Base-by-base conservation (phyloP, 208 protist species). In the Trichomonas tenax region DNA sequence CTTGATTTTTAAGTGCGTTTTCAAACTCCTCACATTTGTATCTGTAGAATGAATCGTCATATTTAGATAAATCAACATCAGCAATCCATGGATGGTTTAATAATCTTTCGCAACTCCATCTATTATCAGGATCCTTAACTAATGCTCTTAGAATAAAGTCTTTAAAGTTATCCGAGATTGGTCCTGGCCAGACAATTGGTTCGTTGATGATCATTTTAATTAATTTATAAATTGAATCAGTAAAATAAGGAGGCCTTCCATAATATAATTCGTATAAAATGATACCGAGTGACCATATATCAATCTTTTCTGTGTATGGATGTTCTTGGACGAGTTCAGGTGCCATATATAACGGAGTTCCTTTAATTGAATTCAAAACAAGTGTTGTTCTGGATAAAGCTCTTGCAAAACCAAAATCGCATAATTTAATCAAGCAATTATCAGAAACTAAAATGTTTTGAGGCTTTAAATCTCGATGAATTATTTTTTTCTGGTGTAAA, bases 401-500 rank as follows among this genome's bases (percentile, higher is more conserved):
- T 26, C 98, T 97, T 8, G 99, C 98, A 98, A 99, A 99, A 10
- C 99, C 99, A 98, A 99, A 99, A 97, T 99, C 99, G 89, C 98
- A 99, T 11, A 99, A 97, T 96, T 99, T 99, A n/a, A 99, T 90
- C 15, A 48, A 95, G 17, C 49, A 41, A 90, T 96, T 82, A 23
- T 96, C 96, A 31, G 93, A 98, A 95, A 99, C 98, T 31, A 99
- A 97, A 96, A 99, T 99, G 97, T 99, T 99, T 97, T 99, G 97
- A 21, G 98, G 97, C 96, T 98, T 98, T 38, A 98, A 96, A 96
- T 98, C 97, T 44, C 99, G 97, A 97, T 99, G 99, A 97, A 99
- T 99, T 86, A 99, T 99, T 63, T 98, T 97, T 95, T 99, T 98
- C 26, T 97, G 98, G 96, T 99, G 99, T 45, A 99, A 97, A 96